phyloP scores from a whole-genome alignment of 1,284 basidiomycete genomes.

The Spongispora temasekensis region DNA sequence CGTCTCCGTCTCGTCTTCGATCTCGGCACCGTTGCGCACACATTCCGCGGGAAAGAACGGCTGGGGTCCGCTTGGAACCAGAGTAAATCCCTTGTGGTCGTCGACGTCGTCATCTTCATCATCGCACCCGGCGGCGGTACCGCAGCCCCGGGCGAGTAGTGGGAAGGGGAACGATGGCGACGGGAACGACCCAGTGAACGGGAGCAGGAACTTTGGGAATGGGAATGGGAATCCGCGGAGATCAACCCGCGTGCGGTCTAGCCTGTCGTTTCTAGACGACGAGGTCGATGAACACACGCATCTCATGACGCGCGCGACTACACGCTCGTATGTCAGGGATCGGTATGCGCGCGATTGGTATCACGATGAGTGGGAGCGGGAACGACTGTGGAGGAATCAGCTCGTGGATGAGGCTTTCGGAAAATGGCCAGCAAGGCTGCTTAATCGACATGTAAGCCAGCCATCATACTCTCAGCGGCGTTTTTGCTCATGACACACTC shows the following conservation, averaged over 20 bases:
- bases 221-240: neutral
- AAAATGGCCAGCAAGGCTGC: conserved; percentile 62
- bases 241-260: conserved; percentile 8
- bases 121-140: too few relatives aligned
- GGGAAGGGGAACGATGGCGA: neutral
- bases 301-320: conserved; percentile 20
- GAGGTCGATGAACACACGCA: conserved; percentile 37
- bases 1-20: conserved; percentile 63
- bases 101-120: too few relatives aligned
- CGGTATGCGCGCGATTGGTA: conserved; percentile 5
- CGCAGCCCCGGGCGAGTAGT: neutral
- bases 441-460: conserved; percentile 65
- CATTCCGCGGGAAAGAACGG: conserved; percentile 50
- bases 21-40: conserved; percentile 68
- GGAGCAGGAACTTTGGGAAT: neutral
- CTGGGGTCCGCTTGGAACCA: conserved; percentile 47
- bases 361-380: conserved; percentile 33
- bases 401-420: conserved; percentile 58
- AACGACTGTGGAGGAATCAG: conserved; percentile 38
- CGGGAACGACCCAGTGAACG: neutral
- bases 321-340: conserved; percentile 17
- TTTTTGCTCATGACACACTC: conserved; percentile 1
- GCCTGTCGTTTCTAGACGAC: conserved; percentile 7
- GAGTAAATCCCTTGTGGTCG: conserved; percentile 43
- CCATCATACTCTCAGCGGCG: conserved; percentile 5